Evolutionary conservation across 2,329 filamentous ascomycete species (phyloP), one percentile per base, ranked within the genome.

Genomic region (Monilinia vaccinii-corymbosi): DNA sequence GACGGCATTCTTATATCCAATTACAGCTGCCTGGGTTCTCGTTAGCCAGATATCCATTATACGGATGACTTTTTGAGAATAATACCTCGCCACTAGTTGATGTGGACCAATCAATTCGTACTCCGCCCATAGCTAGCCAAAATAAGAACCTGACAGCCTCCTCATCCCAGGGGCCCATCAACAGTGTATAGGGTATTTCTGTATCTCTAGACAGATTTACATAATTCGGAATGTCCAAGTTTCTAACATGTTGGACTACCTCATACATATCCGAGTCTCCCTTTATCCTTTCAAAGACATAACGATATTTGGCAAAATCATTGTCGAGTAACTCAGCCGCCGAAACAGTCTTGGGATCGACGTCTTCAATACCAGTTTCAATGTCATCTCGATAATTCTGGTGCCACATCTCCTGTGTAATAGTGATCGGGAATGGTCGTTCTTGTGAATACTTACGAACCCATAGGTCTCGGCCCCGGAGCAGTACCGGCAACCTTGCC

Each of bases 161-260:
- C 32, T 71, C 64, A 16, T 62, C 60, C 70, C 70, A 73, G 11
- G 69, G 69, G 13, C 70, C 68, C 10, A 60, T 55, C 9, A 73
- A 65, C n/a, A 72, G 61, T 32, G 62, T 66, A 23, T 66, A 48
- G 2, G 70, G 71, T 38, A 73, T 69, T 56, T 70, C 64, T 21
- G 62, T 55, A 10, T 52, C 58, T 23, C 60, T 34, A 10, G 63
- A 61, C 28, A 69, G 23, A 45, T 66, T 62, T 6, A 23, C 32
- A 56, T 61, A 47, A n/a, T 21, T 45, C 8, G 2, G n/a, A 3
- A 7, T 10, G n/a, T 9, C 9, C 18, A 21, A 8, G 25, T 13
- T 61, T 53, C 64, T 32, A 32, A 48, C 34, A 44, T 51, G 14
- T 25, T 11, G 9, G 47, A 18, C 32, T 31, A 53, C 8, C 31